Percentiles rank a stretch among this genome's conserved stretches.
Evolutionary conservation across 179 eudicot species (phyloP).

Genomic region (Beta corolliflora): DNA sequence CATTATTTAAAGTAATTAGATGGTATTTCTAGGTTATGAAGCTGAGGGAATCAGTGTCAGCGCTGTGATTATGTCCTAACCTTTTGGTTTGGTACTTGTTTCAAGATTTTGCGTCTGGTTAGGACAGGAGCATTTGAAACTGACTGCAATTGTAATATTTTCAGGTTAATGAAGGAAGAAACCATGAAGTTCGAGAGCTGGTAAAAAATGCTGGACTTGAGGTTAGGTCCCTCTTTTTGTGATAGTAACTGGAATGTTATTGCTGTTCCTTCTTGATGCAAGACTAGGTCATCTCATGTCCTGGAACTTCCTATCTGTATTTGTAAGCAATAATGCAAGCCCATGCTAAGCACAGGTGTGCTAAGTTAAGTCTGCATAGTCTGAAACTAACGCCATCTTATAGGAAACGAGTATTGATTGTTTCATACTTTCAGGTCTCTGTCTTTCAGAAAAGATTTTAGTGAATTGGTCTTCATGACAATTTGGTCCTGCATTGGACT

Average conservation of each 20-base stretch:
- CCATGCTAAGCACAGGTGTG: too few relatives aligned
- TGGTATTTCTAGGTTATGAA: neutral
- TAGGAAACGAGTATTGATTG: too few relatives aligned
- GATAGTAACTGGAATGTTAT: neutral
- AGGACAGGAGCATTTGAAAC: neutral
- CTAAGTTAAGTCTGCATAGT: too few relatives aligned
- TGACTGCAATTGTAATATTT: slow-evolving; percentile 17
- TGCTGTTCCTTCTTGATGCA: neutral
- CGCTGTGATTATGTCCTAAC: neutral
- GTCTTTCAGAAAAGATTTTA: too few relatives aligned
- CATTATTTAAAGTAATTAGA: neutral
- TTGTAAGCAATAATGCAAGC: too few relatives aligned
- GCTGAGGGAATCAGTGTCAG: neutral
- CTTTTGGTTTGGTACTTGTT: neutral
- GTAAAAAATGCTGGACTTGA: slow-evolving; percentile 92
- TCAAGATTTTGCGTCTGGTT: slow-evolving; percentile 11
- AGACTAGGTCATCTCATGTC: too few relatives aligned
- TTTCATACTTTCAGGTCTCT: too few relatives aligned
- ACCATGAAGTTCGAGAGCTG: slow-evolving; percentile 95
- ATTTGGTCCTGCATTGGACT: too few relatives aligned
- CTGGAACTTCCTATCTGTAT: too few relatives aligned
- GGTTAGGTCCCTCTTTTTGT: slow-evolving; percentile 46
- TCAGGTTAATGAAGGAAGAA: slow-evolving; percentile 98
- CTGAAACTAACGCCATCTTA: too few relatives aligned
- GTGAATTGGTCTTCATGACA: too few relatives aligned